Evolutionary conservation across 257 asterid species (phyloP).

Genomic region (Knoxia roxburghii): DNA sequence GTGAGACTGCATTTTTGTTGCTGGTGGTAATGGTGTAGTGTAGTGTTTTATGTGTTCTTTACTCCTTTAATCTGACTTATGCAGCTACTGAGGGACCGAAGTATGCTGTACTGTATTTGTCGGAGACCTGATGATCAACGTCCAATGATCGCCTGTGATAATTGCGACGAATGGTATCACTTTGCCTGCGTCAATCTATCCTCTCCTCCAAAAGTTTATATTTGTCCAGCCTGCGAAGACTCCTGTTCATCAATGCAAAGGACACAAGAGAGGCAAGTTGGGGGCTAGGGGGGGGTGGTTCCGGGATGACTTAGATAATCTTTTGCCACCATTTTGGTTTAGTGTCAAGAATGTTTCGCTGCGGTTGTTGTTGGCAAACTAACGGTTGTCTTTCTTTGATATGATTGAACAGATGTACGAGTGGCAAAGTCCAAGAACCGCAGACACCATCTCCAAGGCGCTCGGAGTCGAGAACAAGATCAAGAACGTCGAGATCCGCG

Average conservation of each 20-base stretch:
- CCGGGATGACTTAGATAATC: background rate
- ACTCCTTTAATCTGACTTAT: constrained; percentile 17
- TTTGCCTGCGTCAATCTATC: constrained; percentile 77
- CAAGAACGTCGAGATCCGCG: constrained; percentile 26
- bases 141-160: constrained; percentile 83
- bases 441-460: constrained; percentile 74
- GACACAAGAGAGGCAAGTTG: constrained; percentile 48
- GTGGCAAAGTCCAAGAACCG: constrained; percentile 60
- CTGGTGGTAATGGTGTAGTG: background rate
- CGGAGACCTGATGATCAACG: constrained; percentile 79
- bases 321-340: background rate
- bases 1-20: background rate
- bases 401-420: constrained; percentile 37
- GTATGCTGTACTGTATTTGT: constrained; percentile 94
- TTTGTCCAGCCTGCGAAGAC: constrained; percentile 91
- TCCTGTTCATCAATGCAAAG: constrained; percentile 25
- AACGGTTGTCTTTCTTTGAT: background rate
- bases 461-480: constrained; percentile 46
- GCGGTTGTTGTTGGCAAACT: background rate
- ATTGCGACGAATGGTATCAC: constrained; percentile 95
- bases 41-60: constrained; percentile 9
- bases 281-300: too few species aligned
- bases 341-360: background rate
- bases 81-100: constrained; percentile 82
- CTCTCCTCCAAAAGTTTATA: constrained; percentile 59